Percentiles rank a stretch among this genome's conserved stretches.
phyloP scores from a whole-genome alignment of 768 basidiomycete genomes.

The Galerina marginata region DNA sequence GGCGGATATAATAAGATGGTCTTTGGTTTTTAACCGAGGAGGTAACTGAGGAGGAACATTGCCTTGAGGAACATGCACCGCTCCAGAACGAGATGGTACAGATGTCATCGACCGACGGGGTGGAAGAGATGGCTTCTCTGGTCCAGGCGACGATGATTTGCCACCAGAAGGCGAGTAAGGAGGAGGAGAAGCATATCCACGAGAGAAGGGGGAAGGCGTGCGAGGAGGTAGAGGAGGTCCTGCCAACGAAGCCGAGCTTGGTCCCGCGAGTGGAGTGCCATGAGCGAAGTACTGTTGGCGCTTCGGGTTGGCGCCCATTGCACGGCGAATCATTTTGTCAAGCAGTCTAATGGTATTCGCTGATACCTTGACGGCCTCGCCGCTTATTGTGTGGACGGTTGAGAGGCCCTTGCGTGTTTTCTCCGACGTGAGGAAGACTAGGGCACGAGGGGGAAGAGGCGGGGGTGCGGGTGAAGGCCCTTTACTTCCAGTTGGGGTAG shows the following conservation, averaged over 20 bases:
- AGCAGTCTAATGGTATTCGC: conserved; percentile 64
- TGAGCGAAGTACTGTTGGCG: conserved; percentile 25
- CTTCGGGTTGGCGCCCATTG: conserved; percentile 54
- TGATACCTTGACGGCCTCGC: conserved; percentile 70
- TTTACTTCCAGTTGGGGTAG: conserved; percentile 20
- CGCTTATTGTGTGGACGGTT: conserved; percentile 66
- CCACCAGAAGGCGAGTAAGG: conserved; percentile 13
- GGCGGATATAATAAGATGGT: conserved; percentile 63
- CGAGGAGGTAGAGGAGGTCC: conserved; percentile 18
- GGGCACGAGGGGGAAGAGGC: conserved; percentile 47
- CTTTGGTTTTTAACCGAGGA: conserved; percentile 44
- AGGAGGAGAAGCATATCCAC: conserved; percentile 18
- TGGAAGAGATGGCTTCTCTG: conserved; percentile 30
- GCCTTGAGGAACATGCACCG: conserved; percentile 2
- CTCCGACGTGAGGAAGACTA: conserved; percentile 66
- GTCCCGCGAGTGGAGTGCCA: conserved; percentile 6
- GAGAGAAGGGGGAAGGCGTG: conserved; percentile 25
- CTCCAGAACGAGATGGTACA: not conserved
- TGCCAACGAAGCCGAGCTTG: not conserved
- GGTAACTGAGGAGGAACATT: conserved; percentile 25
- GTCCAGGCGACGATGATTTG: conserved; percentile 29
- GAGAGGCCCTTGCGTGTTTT: conserved; percentile 61
- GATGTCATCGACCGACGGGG: conserved; percentile 34
- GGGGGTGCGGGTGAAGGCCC: conserved; percentile 33
- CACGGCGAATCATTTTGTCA: conserved; percentile 62